A percentile compares a stretch with the other conserved stretches of the same genome.
Conservation (phyloP, 805 yeast genomes). For the Teunomyces pallodes region DNA sequence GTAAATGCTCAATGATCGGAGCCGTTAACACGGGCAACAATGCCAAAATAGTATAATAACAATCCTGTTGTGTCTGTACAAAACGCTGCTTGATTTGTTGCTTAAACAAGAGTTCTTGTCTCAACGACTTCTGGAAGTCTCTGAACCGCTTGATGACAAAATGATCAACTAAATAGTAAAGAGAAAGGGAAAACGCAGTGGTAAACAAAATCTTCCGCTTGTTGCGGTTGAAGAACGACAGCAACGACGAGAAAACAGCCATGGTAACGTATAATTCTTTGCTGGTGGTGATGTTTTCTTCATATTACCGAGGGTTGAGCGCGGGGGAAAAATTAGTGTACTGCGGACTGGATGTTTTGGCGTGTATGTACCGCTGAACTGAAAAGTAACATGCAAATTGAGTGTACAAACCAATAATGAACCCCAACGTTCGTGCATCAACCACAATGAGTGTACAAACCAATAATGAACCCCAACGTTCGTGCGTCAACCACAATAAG, state of each 20-base stretch:
- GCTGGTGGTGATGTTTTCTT: neutral
- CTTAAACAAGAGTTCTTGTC: constrained; percentile 40
- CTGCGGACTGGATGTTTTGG: constrained; percentile 1
- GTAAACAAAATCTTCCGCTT: constrained; percentile 35
- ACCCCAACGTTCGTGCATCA: neutral
- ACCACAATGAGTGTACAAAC: neutral
- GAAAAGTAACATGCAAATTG: neutral
- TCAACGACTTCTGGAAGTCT: constrained; percentile 38
- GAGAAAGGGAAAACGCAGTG: constrained; percentile 32
- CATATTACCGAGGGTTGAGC: neutral
- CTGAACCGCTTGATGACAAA: constrained; percentile 38
- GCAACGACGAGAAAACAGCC: constrained; percentile 41
- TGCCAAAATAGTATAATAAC: constrained; percentile 78
- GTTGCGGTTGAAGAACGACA: constrained; percentile 40
- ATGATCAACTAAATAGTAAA: constrained; percentile 36
- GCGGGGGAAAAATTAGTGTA: neutral
- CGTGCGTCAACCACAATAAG: neutral
- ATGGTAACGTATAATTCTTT: constrained; percentile 13
- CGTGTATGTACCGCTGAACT: neutral
- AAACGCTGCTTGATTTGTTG: constrained; percentile 72
- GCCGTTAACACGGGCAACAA: constrained; percentile 72
- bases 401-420: neutral
- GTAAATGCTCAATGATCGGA: constrained; percentile 58
- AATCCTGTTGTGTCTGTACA: constrained; percentile 89
- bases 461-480: neutral